Evolutionary conservation across 163 green algal genomes (phyloP).

Genomic region (Scenedesmus sp.): DNA sequence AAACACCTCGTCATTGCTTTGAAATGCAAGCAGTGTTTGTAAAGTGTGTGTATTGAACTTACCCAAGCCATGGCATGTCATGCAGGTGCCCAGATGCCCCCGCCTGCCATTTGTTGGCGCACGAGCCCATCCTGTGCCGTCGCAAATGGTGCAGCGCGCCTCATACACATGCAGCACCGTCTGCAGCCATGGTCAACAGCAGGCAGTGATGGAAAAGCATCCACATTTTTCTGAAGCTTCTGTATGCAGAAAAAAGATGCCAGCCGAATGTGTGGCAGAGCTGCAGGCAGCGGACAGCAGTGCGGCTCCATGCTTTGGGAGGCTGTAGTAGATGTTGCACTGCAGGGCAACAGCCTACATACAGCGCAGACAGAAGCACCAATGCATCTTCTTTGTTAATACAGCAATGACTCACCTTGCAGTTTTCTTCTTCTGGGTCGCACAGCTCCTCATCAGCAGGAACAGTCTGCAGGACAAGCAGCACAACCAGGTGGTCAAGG

Average conservation of each 20-base stretch:
- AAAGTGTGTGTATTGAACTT: not conserved
- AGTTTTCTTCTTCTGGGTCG: constrained; percentile 44
- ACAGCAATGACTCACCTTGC: constrained; percentile 30
- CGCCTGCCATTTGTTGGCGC: constrained; percentile 20
- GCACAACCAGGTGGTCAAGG: not conserved
- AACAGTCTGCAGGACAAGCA: constrained; percentile 41
- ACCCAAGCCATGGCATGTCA: constrained; percentile 53
- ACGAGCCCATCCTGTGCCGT: constrained; percentile 46
- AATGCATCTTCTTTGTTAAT: not conserved
- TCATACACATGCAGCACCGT: constrained; percentile 50
- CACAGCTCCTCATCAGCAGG: constrained; percentile 49
- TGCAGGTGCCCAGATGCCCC: constrained; percentile 39
- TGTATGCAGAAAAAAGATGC: not conserved
- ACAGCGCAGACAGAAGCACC: too few relatives aligned
- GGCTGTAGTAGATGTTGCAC: not conserved
- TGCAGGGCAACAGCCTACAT: not conserved
- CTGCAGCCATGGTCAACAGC: not conserved
- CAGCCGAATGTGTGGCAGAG: not conserved
- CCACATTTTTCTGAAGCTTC: not conserved
- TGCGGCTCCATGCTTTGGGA: not conserved
- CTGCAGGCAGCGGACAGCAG: not conserved
- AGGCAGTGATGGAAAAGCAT: not conserved
- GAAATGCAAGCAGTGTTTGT: too few relatives aligned
- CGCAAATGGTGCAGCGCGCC: constrained; percentile 32
- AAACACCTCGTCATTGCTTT: too few relatives aligned